These are phyloP conservation scores for Lizonia empirigonia DNA, from an alignment of 2,329 filamentous ascomycete genomes.

Conservation along the genomic window DNA sequence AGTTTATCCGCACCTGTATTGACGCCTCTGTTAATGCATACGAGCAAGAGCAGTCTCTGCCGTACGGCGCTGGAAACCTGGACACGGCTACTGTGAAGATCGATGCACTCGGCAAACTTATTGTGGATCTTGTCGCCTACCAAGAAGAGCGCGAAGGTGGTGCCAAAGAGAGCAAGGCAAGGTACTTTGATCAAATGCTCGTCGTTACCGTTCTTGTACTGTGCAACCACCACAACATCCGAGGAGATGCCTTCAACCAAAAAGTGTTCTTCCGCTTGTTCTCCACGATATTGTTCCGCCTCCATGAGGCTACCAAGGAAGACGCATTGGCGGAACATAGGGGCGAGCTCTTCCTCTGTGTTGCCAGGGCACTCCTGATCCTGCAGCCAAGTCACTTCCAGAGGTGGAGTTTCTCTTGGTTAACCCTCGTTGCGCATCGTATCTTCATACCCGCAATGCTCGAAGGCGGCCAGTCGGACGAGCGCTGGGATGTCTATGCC, in stretches of 20 bases:
- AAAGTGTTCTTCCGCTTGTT: slow-evolving; percentile 91
- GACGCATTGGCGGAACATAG: slow-evolving; percentile 58
- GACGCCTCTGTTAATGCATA: slow-evolving; percentile 79
- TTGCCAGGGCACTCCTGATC: slow-evolving; percentile 73
- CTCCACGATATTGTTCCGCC: slow-evolving; percentile 79
- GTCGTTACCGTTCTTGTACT: slow-evolving; percentile 80
- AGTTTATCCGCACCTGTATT: slow-evolving; percentile 81
- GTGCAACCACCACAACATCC: slow-evolving; percentile 81
- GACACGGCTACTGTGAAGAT: slow-evolving; percentile 67
- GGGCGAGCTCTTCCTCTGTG: slow-evolving; percentile 71
- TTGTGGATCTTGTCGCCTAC: slow-evolving; percentile 75
- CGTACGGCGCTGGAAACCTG: slow-evolving; percentile 61
- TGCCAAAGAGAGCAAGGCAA: slow-evolving; percentile 66
- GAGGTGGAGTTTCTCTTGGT: slow-evolving; percentile 84
- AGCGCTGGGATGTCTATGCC: slow-evolving; percentile 78
- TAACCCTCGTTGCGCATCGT: slow-evolving; percentile 80
- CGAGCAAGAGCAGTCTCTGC: slow-evolving; percentile 69
- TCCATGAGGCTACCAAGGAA: slow-evolving; percentile 63
- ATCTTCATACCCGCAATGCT: slow-evolving; percentile 82
- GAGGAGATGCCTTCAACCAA: slow-evolving; percentile 81
- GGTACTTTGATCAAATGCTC: slow-evolving; percentile 78
- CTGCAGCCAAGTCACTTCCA: slow-evolving; percentile 79
- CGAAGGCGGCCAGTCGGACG: slow-evolving; percentile 59
- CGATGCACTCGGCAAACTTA: slow-evolving; percentile 82
- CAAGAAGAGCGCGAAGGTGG: slow-evolving; percentile 66